These are phyloP conservation scores for Saposhnikovia divaricata DNA, from an alignment of 129 eudicot genomes.

Conservation along the genomic window DNA sequence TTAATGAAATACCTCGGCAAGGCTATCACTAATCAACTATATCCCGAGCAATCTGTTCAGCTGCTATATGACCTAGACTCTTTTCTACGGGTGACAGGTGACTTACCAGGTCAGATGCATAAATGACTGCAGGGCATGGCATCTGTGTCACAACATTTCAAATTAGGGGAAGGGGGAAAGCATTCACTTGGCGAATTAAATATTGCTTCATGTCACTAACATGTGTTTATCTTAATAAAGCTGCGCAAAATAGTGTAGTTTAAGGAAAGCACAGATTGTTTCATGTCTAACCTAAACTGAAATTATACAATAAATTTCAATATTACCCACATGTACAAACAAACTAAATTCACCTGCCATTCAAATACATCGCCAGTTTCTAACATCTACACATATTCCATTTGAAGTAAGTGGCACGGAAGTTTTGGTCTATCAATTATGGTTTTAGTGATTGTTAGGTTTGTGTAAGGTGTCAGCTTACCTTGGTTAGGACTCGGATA, in stretches of 20 bases:
- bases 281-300: neutral
- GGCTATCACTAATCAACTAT: neutral
- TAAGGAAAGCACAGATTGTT: neutral
- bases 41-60: neutral
- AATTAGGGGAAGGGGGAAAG: neutral
- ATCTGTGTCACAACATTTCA: neutral
- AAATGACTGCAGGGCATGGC: neutral
- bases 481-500: neutral
- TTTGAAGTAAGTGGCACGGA: neutral
- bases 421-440: neutral
- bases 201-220: neutral
- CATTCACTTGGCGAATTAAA: neutral
- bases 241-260: neutral
- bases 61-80: neutral
- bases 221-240: neutral
- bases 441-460: neutral
- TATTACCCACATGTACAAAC: neutral
- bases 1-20: neutral
- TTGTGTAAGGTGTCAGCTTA: neutral
- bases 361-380: neutral
- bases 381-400: neutral
- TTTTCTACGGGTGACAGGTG: neutral
- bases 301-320: neutral
- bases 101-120: neutral
- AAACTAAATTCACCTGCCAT: neutral